Base-by-base conservation (phyloP, 345 rosid genomes). In the Erysimum cheiranthoides region DNA sequence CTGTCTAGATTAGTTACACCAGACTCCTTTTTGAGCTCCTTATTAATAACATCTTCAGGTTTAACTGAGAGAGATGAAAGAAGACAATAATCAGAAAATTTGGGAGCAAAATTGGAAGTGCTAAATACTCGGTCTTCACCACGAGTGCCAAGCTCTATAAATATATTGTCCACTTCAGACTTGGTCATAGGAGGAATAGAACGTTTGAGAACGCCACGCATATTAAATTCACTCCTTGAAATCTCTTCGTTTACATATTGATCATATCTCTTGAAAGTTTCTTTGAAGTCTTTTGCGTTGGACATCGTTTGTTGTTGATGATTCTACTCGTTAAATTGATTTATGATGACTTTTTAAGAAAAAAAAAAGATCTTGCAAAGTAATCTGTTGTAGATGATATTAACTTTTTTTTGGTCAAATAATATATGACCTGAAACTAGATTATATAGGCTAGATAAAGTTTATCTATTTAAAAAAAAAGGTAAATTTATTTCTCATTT, bases 101-200 rank as follows among this genome's bases (percentile, higher is more conserved):
- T 62, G 25, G 53, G 31, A 31, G 16, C 21, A 31, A 18, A 3
- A 7, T 6, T 62, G 25, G 62, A 40, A 31, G 16, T n/a, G 14
- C 38, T 13, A 9, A 56, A 66, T 0, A 56, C 60, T 74, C 66
- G 14, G 42, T 74, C 78, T 54, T 57, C 67, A 12, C 51, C 67
- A 56, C 17, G 5, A 47, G 8, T 28, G 57, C 4, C 27, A 74
- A 74, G 50, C 42, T 74, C 66, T 74, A 49, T 27, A 17, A 66
- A 35, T 9, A 56, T 58, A 3, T 27, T 11, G 30, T 74, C 66
- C 2, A 74, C 17, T 46, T 74, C 25, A 8, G 67, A 66, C 50
- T 36, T 46, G 3, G 21, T 57, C 61, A 57, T 47, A 36, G 49
- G 52, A 46, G 40, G 25, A 21, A 21, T 49, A 17, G 35, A 54